Conservation (phyloP, 2,329 filamentous ascomycete genomes). For the Endothia cerciana region DNA sequence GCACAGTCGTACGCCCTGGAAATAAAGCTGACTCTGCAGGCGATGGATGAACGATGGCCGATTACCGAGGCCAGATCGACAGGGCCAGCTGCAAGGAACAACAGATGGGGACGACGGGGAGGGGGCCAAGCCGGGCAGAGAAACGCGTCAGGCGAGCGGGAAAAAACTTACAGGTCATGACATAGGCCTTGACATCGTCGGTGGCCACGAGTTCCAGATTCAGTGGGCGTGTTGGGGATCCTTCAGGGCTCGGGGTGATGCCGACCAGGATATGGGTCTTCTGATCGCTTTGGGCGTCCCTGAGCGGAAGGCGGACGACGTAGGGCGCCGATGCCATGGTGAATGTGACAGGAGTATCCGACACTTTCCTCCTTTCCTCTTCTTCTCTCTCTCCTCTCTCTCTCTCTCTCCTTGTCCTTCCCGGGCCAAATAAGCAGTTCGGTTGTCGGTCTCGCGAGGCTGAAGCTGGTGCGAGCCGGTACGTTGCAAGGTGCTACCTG, state of each 20-base stretch:
- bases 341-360: background rate
- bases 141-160: background rate
- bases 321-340: background rate
- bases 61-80: slow-evolving; percentile 24
- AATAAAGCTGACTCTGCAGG: slow-evolving; percentile 7
- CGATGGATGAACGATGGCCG: slow-evolving; percentile 5
- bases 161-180: slow-evolving; percentile 20
- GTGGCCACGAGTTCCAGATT: slow-evolving; percentile 27
- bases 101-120: background rate
- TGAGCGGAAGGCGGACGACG: slow-evolving; percentile 9
- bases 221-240: slow-evolving; percentile 8
- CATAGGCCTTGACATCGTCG: slow-evolving; percentile 22
- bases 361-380: background rate
- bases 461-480: no score
- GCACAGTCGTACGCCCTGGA: background rate
- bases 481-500: no score
- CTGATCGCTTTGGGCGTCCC: background rate
- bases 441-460: no score
- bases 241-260: slow-evolving; percentile 13
- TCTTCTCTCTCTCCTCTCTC: background rate
- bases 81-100: slow-evolving; percentile 21
- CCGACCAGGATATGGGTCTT: slow-evolving; percentile 24
- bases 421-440: no score
- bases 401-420: no score
- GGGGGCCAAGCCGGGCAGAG: background rate